These are phyloP conservation scores for Penicillium nucicola DNA, from an alignment of 495 filamentous ascomycete species.

Conservation along the genomic window DNA sequence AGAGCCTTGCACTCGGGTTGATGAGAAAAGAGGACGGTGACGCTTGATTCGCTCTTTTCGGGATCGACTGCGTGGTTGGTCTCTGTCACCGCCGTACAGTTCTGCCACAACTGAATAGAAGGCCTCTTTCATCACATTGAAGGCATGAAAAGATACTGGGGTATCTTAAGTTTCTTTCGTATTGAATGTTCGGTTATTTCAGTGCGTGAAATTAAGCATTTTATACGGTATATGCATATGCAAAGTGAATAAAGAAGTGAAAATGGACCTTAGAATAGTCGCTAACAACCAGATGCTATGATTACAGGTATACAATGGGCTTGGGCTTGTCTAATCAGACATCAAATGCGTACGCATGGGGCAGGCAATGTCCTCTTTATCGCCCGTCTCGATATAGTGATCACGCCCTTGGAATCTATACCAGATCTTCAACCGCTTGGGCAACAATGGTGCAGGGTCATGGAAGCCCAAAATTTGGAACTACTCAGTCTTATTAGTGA, in stretches of 20 bases:
- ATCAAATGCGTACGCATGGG: constrained; percentile 36
- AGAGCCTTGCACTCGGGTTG: constrained; percentile 16
- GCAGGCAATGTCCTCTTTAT: constrained; percentile 40
- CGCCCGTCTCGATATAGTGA: constrained; percentile 42
- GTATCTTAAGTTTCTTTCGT: not conserved
- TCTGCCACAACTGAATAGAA: constrained; percentile 16
- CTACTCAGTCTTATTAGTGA: constrained; percentile 26
- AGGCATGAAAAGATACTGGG: not conserved
- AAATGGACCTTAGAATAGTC: not conserved
- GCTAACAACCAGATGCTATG: constrained; percentile 6
- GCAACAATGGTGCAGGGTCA: constrained; percentile 51
- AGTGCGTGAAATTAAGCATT: too few species aligned
- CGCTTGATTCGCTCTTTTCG: constrained; percentile 20
- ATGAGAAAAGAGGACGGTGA: constrained; percentile 10
- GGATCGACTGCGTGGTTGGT: constrained; percentile 19
- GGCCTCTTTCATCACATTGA: not conserved
- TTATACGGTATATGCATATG: not conserved
- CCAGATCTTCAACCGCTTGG: constrained; percentile 52
- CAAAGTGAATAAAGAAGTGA: not conserved
- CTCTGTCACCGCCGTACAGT: constrained; percentile 2
- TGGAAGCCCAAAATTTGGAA: constrained; percentile 55
- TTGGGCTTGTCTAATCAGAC: not conserved
- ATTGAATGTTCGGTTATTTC: too few species aligned
- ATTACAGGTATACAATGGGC: constrained; percentile 1
- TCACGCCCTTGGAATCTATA: constrained; percentile 49